Percentiles rank a stretch among this genome's conserved stretches.
Evolutionary conservation across 192 early-diverging fungal genomes (phyloP).

Genomic region (Backusella macrospora): DNA sequence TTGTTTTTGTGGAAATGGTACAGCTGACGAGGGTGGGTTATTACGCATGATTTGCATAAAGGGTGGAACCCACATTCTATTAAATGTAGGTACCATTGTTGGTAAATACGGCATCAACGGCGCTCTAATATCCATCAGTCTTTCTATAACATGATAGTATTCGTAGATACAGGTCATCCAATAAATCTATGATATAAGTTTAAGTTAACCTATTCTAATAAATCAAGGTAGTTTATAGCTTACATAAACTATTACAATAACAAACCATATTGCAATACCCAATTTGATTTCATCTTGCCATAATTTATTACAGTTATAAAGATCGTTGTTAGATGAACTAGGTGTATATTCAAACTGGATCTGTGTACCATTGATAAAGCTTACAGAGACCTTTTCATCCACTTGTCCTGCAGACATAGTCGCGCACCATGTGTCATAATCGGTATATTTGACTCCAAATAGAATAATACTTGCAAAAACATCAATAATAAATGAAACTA

Average conservation of each 20-base stretch:
- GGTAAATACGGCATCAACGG: not conserved
- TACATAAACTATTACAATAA: slow-evolving; percentile 36
- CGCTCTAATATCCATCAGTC: not conserved
- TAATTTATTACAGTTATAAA: slow-evolving; percentile 33
- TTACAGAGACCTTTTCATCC: slow-evolving; percentile 16
- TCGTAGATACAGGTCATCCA: not conserved
- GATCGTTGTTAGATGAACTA: slow-evolving; percentile 11
- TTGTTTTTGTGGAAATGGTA: too few species aligned
- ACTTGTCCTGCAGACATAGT: slow-evolving; percentile 5
- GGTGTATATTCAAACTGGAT: slow-evolving; percentile 29
- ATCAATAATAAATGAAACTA: not conserved
- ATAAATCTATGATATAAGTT: too few species aligned
- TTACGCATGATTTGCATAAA: not conserved
- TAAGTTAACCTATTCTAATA: not conserved
- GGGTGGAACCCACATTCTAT: not conserved
- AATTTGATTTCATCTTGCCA: slow-evolving; percentile 39
- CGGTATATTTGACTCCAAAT: slow-evolving; percentile 1
- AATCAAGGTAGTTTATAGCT: not conserved
- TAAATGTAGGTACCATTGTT: not conserved
- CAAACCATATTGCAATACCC: slow-evolving; percentile 15
- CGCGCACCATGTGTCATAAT: not conserved
- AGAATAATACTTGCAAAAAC: not conserved
- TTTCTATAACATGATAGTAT: not conserved
- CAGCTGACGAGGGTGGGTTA: not conserved
- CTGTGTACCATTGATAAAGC: slow-evolving; percentile 27